Percentiles rank a stretch among this genome's conserved stretches.
Evolutionary conservation across 2,329 filamentous ascomycete genomes (phyloP).

Genomic region (Lecanicillium sp.): DNA sequence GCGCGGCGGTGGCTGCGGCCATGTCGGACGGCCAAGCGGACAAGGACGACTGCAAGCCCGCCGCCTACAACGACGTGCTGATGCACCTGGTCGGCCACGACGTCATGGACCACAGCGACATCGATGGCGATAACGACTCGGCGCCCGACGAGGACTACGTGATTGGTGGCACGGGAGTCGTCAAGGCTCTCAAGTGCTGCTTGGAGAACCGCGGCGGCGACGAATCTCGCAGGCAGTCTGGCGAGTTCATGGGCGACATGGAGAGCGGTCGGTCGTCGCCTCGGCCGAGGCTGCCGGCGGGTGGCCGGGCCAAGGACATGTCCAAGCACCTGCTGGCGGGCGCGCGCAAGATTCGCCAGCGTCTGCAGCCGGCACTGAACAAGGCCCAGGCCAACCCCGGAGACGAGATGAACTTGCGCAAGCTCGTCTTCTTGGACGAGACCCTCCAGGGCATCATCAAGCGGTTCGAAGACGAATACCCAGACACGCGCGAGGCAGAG

Average conservation of each 20-base stretch:
- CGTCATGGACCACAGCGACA: slow-evolving; percentile 37
- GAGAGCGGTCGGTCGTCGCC: slow-evolving; percentile 42
- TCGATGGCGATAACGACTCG: slow-evolving; percentile 54
- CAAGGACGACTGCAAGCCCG: slow-evolving; percentile 17
- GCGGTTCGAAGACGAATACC: slow-evolving; percentile 93
- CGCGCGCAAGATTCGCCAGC: slow-evolving; percentile 77
- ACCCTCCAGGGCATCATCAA: slow-evolving; percentile 88
- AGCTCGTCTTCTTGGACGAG: slow-evolving; percentile 78
- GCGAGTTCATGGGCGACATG: slow-evolving; percentile 44
- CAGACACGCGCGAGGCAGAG: slow-evolving; percentile 60
- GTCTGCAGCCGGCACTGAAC: slow-evolving; percentile 75
- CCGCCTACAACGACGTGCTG: slow-evolving; percentile 67
- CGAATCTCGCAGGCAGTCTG: slow-evolving; percentile 48
- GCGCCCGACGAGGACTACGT: slow-evolving; percentile 91
- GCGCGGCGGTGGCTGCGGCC: slow-evolving; percentile 35
- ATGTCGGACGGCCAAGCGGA: slow-evolving; percentile 29
- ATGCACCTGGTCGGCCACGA: slow-evolving; percentile 78
- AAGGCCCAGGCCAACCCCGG: slow-evolving; percentile 61
- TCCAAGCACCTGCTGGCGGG: slow-evolving; percentile 82
- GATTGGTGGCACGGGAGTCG: slow-evolving; percentile 89
- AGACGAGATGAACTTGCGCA: slow-evolving; percentile 72
- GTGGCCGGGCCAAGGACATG: slow-evolving; percentile 76
- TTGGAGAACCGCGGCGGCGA: slow-evolving; percentile 67
- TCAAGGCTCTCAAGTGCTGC: slow-evolving; percentile 87
- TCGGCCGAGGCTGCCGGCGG: slow-evolving; percentile 28